Base-by-base conservation (phyloP, 257 asterid species). In the Solanum sparsipilum region DNA sequence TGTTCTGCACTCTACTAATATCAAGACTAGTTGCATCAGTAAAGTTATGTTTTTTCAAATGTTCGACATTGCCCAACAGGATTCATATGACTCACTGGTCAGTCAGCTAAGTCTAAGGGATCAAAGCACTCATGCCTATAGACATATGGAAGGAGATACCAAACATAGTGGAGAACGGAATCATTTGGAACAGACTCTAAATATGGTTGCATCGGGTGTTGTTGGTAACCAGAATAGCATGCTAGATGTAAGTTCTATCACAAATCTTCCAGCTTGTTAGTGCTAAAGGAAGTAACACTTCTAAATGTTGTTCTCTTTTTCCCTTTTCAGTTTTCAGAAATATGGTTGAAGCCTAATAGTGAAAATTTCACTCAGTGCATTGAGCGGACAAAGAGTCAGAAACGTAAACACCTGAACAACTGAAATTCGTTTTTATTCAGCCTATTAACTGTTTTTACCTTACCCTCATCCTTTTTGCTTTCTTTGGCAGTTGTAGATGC, bases 321-420 rank as follows among this genome's bases (percentile, higher is more conserved):
- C 16, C 88, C 21, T 90, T 84, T 89, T 87, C 98, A 96, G 99
- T 90, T 91, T 92, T 93, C 93, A 81, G 98, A 91, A 92, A 93
- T 94, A 89, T 97, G 99, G 99, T 90, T 96, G 90, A 91, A 92
- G 86, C 99, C 99, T 48, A 88, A 95, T 65, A 95, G 96, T 76
- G 98, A 92, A 90, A 96, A 97, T 91, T 96, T 93, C 91, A 93
- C 93, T 75, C 97, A 91, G 85, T 97, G 99, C 91, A 91, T 94
- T 87, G 98, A 92, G 91, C 92, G 92, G 79, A 93, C 98, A 73
- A 94, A 89, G 90, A 92, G 90, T 91, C 95, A 90, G 85, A 96
- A 93, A 92, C 91, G 99, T 97, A 90, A 93, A 79, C 63, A 52
- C 46, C 88, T 46, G 93, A 89, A 83, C 83, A 72, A n/a, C 82